Base-by-base conservation (phyloP, 352 stramenopile genomes). In the Phytopythium mirpurense region DNA sequence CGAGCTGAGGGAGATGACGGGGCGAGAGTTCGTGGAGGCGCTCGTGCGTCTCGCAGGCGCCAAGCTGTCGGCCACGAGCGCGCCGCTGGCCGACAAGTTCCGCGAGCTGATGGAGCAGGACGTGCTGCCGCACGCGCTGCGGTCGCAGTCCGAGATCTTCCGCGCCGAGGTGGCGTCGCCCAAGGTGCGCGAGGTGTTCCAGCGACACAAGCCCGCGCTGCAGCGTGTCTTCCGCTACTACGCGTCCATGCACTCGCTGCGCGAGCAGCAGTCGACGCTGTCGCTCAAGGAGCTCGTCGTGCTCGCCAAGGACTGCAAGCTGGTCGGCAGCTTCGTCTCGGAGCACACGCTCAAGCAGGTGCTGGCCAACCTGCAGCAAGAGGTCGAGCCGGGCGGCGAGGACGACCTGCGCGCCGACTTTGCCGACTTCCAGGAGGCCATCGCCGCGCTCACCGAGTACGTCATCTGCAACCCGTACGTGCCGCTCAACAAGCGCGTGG, bases 141-240 rank as follows among this genome's bases (percentile, higher is more conserved):
- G 78, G 16, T 88, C 79, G 14, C 82, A 93, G 40, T 69, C 68
- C 10, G 78, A 90, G 44, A 72, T 88, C 24, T 93, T 93, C 54
- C 78, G 82, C 42, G 77, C 74, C 31, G 72, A 86, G 47, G 73
- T 88, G n/a, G 73, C 73, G 24, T 70, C 75, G 21, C 67, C 74
- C 15, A 87, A 90, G 40, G 69, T 93, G 24, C 77, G 74, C 3
- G 78, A 78, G 8, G 76, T 93, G 5, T 90, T 88, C 56, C 74
- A 88, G 38, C 71, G 78, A 29, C 72, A 89, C 68, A 93, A 93
- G 49, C 60, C 56, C 16, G 52, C 62, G 18, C 72, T 93, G 19
- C 83, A 90, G 54, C 65, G 70, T n/a, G 62, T 90, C 27, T 93
- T 93, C 46, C 75, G 78, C 9, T 93, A 93, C 58, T 93, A 90